These are phyloP conservation scores for Spergularia bocconei DNA, from an alignment of 148 eudicot species.

Conservation along the genomic window DNA sequence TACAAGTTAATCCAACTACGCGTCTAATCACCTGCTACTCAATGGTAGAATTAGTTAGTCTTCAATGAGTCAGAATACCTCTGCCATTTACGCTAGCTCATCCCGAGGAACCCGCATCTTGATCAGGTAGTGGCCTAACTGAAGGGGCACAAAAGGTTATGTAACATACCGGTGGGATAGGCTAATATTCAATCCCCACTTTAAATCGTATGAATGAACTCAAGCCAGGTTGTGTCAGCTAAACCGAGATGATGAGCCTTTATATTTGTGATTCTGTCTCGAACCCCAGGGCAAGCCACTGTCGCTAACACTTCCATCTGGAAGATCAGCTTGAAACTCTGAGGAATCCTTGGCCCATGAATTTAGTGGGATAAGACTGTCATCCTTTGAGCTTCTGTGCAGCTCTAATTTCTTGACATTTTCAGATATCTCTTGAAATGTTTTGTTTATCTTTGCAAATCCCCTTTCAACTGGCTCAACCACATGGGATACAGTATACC, in stretches of 20 bases:
- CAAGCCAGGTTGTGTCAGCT: conserved; percentile 6
- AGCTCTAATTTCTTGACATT: conserved; percentile 64
- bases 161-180: background rate
- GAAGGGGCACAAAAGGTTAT: background rate
- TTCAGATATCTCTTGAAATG: conserved; percentile 89
- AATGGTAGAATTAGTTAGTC: conserved; percentile 18
- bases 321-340: conserved; percentile 48
- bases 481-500: conserved; percentile 89
- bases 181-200: background rate
- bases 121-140: background rate
- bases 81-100: conserved; percentile 11
- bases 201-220: background rate
- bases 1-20: conserved; percentile 21
- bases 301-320: conserved; percentile 80
- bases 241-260: conserved; percentile 46
- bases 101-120: background rate
- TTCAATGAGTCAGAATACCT: conserved; percentile 13
- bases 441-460: conserved; percentile 72
- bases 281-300: conserved; percentile 61
- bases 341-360: conserved; percentile 65
- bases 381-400: conserved; percentile 73
- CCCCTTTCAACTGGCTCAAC: conserved; percentile 99
- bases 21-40: conserved; percentile 14
- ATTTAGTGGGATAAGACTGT: conserved; percentile 66
- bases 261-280: conserved; percentile 42